Percentiles rank a stretch among this genome's conserved stretches.
These are phyloP conservation scores for Keithomyces neogunnii DNA, from an alignment of 2,329 filamentous ascomycete species.

Conservation along the genomic window DNA sequence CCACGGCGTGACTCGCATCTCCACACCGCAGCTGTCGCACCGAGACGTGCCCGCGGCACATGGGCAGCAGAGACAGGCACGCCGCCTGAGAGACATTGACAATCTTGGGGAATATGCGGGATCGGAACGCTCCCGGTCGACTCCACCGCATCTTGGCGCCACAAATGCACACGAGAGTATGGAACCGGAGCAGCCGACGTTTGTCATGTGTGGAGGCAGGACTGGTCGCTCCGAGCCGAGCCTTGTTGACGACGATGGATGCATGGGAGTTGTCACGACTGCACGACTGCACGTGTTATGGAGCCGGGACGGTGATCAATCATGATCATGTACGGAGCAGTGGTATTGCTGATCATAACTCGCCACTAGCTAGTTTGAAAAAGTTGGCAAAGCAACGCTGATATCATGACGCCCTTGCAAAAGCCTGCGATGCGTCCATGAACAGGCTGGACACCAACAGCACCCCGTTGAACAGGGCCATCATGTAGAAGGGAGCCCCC, in stretches of 20 bases:
- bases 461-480: slow-evolving; percentile 77
- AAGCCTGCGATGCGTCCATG: slow-evolving; percentile 38
- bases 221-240: no score
- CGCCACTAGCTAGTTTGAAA: slow-evolving; percentile 1
- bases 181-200: no score
- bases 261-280: no score
- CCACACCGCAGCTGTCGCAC: no score
- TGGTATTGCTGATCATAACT: slow-evolving; percentile 3
- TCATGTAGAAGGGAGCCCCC: slow-evolving; percentile 87
- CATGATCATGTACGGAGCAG: background rate
- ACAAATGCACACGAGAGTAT: background rate
- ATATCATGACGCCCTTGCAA: slow-evolving; percentile 14
- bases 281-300: no score
- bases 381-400: no score
- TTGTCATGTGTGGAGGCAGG: no score
- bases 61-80: background rate
- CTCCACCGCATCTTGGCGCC: slow-evolving; percentile 2
- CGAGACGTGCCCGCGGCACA: no score
- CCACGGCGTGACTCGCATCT: no score
- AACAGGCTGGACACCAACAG: slow-evolving; percentile 50
- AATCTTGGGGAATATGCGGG: background rate
- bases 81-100: background rate
- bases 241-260: no score
- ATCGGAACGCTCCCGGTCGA: background rate
- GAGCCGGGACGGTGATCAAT: no score